These are phyloP conservation scores for Calonectria hawksworthii DNA, from an alignment of 2,329 filamentous ascomycete genomes.

Conservation along the genomic window DNA sequence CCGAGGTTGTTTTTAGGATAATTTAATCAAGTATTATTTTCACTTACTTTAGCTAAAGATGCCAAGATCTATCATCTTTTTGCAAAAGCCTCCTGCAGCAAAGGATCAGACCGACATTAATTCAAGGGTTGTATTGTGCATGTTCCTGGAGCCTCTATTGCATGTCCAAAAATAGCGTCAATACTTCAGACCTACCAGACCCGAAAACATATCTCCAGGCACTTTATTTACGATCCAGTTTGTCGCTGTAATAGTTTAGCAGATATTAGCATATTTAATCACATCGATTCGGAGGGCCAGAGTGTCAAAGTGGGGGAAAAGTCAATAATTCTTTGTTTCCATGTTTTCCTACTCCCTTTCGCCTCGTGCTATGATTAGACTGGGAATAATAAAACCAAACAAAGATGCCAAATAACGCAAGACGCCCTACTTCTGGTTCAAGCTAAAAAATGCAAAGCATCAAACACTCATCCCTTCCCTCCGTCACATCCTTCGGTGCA, in stretches of 20 bases:
- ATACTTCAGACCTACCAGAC: not conserved
- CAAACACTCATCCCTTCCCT: constrained; percentile 34
- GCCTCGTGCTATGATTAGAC: constrained; percentile 52
- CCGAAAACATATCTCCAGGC: no score
- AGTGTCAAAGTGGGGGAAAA: constrained; percentile 1
- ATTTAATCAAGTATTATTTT: no score
- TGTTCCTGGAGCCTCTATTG: not conserved
- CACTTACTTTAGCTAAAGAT: no score
- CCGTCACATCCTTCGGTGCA: constrained; percentile 37
- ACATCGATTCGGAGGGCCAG: not conserved
- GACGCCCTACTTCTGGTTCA: constrained; percentile 31
- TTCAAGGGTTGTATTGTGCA: no score
- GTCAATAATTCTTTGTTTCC: constrained; percentile 41
- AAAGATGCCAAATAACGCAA: constrained; percentile 39
- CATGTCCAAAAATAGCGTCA: not conserved
- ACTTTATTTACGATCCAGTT: not conserved
- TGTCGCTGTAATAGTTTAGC: not conserved
- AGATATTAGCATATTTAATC: not conserved
- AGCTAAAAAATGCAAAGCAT: constrained; percentile 27
- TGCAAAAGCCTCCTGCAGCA: no score
- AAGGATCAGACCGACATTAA: no score
- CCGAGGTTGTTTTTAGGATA: no score
- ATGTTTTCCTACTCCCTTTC: constrained; percentile 53
- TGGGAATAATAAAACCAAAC: constrained; percentile 45
- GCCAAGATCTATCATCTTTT: no score